Base-by-base conservation (phyloP, 257 asterid species). In the Leonotis leonurus region DNA sequence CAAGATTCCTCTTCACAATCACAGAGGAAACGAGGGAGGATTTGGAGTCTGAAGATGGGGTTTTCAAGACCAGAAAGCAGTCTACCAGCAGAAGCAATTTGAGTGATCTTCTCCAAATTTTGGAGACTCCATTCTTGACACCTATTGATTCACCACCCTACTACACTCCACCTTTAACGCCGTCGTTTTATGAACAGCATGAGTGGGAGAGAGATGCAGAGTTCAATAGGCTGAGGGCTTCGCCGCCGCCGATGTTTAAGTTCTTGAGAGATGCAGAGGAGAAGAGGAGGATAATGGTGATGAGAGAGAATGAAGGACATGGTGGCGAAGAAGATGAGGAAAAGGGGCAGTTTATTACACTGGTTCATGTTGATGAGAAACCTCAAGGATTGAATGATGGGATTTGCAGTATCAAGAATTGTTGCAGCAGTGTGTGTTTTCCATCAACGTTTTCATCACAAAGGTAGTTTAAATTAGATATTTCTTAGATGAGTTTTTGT, bases 231-330 rank as follows among this genome's bases (percentile, higher is more conserved):
- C 22, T 73, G 71, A 78, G 74, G 68, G 71, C 86, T 46, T 84
- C 94, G 6, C 94, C 95, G 26, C 95, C 86, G 6, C 90, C 95
- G 7, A 81, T 75, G 68, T 74, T 87, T 32, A 87, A 80, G 81
- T 87, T 87, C 67, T 69, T 84, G 62, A 82, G 83, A 18, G 95
- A 87, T 60, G 95, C 93, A 2, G 95, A 87, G 72, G 95, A 84
- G 56, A 87, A 58, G 16, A 68, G 67, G 49, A 70, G 64, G 29
- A 73, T 18, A 50, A 8, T 39, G 51, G 9, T 56, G 49, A 70
- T 60, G 53, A 78, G 68, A 22, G 60, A 18, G 21, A 33, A 9
- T 27, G n/a, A n/a, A n/a, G 14, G 22, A 8, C 29, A 30, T 26
- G 56, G 20, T 12, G 5, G 53, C 1, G 57, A 53, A 40, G 48